Evolutionary conservation across 2,329 filamentous ascomycete species (phyloP), one percentile per base, ranked within the genome.

Genomic region (Fusarium fracticaudum): DNA sequence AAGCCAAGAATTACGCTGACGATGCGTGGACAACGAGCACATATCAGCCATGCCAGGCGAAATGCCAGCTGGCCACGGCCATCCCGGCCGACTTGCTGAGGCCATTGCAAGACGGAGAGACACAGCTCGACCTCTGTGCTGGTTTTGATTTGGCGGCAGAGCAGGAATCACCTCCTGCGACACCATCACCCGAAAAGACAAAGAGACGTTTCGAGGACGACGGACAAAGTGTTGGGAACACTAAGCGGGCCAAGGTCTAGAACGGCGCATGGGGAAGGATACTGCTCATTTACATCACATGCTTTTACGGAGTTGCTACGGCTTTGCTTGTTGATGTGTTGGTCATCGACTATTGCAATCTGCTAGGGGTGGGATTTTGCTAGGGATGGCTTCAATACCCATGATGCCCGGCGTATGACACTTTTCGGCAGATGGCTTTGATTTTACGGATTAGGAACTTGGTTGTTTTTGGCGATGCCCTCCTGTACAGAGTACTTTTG

Each of bases 1-100:
- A 84, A 64, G 82, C 82, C 43, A 84, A 83, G 66, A 84, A 84
- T 57, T 84, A 84, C 57, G 82, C 82, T 26, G 82, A 83, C 41
- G 68, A 72, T 17, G 74, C 72, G n/a, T 84, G 82, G 82, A 81
- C 74, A 14, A 79, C 80, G 11, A 79, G 79, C 37, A 79, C 76
- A 7, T 84, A 84, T 59, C 79, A 82, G 62, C 79, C 82, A 17
- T 84, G 82, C 38, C 72, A 82, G 33, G 62, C 48, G 26, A 79
- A 74, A 29, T 84, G 82, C 54, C 74, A 79, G 43, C 77, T 84
- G 24, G 76, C 69, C 22, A 84, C 81, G 31, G 82, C 82, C 8
- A 84, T 84, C 44, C 82, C 82, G 4, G 80, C 80, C 1, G 80
- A 81, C 8, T 74, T 80, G 26, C 79, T 84, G 80, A 73, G 78